Evolutionary conservation across 441 rosid species (phyloP), one percentile per base, ranked within the genome.

Genomic region (Brassica balearica): DNA sequence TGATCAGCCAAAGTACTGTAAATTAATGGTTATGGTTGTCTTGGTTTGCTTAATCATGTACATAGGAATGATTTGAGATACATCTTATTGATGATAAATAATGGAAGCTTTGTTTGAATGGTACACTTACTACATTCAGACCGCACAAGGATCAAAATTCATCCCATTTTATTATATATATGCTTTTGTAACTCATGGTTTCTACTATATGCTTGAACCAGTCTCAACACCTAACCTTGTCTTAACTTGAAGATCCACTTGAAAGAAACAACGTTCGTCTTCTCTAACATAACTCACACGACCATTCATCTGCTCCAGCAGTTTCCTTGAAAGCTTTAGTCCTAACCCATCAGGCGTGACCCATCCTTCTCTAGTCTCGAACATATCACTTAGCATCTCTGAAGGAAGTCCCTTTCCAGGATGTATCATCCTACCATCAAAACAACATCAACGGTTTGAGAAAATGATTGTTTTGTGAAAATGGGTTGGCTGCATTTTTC

Each of bases 361-460:
- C 88, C 89, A 80, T 34, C 71, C 78, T n/a, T 63, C 85, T 46
- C 82, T 79, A 78, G 83, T 86, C 19, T 86, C 87, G 14, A 84
- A 84, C 92, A 92, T 91, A 27, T 92, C 94, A 72, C 87, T 78
- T 70, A 91, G 68, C 60, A 90, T 82, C 72, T 82, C 77, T 55
- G 88, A 29, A 65, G 95, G 95, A 66, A 92, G 80, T 53, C 97
- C 94, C 81, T 82, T 61, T n/a, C 97, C 92, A 0, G 94, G 88
- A 83, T 89, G 97, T 32, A 88, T 84, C 88, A 94, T 84, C 78
- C 98, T 94, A 46, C 36, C 17, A 77, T 19, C 59, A 6, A 69
- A 59, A 48, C 8, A 64, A 46, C 48, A 74, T 53, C n/a, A 25
- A 19, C 0, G 19, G 19, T 19, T 19, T 19, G 19, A 19, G 19